phyloP scores from a whole-genome alignment of 257 asterid species.

The Capsicum baccatum region DNA sequence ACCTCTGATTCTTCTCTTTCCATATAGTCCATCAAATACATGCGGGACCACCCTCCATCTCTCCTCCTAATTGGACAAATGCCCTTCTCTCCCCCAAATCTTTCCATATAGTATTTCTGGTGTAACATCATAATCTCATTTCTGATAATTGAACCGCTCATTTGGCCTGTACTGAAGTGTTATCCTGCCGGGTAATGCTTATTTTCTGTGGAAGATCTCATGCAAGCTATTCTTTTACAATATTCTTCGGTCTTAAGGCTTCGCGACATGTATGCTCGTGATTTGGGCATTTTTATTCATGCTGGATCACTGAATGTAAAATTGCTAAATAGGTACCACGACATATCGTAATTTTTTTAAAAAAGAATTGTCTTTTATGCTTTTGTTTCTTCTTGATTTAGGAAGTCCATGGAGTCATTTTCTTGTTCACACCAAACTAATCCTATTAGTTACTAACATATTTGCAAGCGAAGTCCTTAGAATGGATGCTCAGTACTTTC shows the following conservation, averaged over 20 bases:
- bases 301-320: neutral
- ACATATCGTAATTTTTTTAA: too few relatives aligned
- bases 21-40: too few relatives aligned
- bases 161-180: neutral
- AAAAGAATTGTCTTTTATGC: neutral
- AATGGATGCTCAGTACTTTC: conserved; percentile 31
- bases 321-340: neutral
- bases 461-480: neutral
- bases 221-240: neutral
- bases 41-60: too few relatives aligned
- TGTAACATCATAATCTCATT: neutral
- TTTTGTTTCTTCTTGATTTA: neutral
- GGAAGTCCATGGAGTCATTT: neutral
- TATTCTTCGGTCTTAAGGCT: neutral
- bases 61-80: too few relatives aligned
- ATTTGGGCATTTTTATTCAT: neutral
- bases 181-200: neutral
- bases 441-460: neutral
- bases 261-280: neutral
- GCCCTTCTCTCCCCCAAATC: too few relatives aligned
- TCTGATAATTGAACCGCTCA: neutral
- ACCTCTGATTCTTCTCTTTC: too few relatives aligned
- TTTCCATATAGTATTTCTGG: neutral
- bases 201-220: neutral
- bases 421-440: neutral